Base-by-base conservation (phyloP, 257 asterid species). In the Solanum ahanhuiri region DNA sequence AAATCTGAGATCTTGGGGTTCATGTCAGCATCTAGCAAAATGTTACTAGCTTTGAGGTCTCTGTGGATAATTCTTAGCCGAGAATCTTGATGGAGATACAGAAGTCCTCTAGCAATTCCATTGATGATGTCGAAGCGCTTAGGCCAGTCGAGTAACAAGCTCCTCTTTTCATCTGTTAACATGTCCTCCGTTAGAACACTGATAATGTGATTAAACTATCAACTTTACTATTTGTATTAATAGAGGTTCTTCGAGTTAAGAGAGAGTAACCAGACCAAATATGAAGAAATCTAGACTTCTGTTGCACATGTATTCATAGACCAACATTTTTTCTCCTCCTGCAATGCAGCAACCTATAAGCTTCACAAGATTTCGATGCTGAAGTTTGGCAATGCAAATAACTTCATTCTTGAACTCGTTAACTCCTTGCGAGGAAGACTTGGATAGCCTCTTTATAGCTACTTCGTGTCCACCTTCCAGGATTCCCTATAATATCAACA, bases 341-440 rank as follows among this genome's bases (percentile, higher is more conserved):
- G 89, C 71, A 64, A 90, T 70, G 90, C 91, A 90, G 76, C 88
- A 90, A 63, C 91, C 92, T 3, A 88, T 66, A 85, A 90, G 92
- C 89, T 89, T 88, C 86, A 90, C 77, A 60, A 83, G 86, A 35
- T 83, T n/a, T 83, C 77, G 39, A 83, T 83, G 86, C 54, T 83
- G 86, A 60, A 60, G 86, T 33, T 83, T 83, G 57, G 86, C 18
- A 10, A 83, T 83, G 54, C 14, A 60, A 22, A 33, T 20, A 25
- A 89, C 90, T 84, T 90, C 92, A 70, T 87, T 90, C 89, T 83
- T 90, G 87, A 90, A 90, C 90, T 90, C 90, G 6, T 87, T 88
- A 3, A 69, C 81, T 48, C 92, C 91, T 87, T 90, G 92, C 3
- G 28, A 43, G 3, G 92, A 90, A 84, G 86, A 63, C 85, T 66